phyloP scores from a whole-genome alignment of 495 filamentous ascomycete genomes.

The Aspergillus carlsbadensis region DNA sequence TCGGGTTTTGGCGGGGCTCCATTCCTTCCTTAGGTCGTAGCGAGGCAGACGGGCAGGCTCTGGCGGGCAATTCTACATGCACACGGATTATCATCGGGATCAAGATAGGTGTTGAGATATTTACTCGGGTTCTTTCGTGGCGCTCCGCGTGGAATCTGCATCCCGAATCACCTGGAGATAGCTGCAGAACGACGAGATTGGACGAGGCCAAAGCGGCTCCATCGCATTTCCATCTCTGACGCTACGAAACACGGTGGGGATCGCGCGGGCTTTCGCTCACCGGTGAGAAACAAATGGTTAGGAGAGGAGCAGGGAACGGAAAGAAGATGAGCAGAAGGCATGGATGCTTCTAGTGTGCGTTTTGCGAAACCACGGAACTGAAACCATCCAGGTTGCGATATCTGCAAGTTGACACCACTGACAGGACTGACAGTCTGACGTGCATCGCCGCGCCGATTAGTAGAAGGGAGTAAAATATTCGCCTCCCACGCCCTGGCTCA shows the following conservation, averaged over 20 bases:
- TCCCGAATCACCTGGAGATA: neutral
- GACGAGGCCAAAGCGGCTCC: constrained; percentile 11
- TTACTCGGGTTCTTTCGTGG: constrained; percentile 5
- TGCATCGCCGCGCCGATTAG: neutral
- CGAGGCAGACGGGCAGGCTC: neutral
- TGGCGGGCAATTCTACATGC: neutral
- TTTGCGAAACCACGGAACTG: neutral
- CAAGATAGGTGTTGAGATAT: neutral
- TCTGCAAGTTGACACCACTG: neutral
- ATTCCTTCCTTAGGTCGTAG: neutral
- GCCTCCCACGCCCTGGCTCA: neutral
- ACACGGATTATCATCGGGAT: constrained; percentile 10
- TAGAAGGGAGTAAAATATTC: neutral
- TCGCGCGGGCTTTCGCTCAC: constrained; percentile 10
- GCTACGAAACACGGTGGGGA: constrained; percentile 23
- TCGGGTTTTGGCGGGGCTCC: constrained; percentile 31
- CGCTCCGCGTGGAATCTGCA: neutral
- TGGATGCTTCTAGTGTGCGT: constrained; percentile 10
- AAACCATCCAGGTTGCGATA: neutral
- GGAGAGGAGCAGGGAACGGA: constrained; percentile 17
- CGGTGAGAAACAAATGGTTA: constrained; percentile 30
- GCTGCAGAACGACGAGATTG: constrained; percentile 2
- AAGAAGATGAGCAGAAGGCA: constrained; percentile 7
- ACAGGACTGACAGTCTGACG: constrained; percentile 11
- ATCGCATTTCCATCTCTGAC: constrained; percentile 17